These are phyloP conservation scores for Fusarium pseudonygamai DNA, from an alignment of 2,329 filamentous ascomycete genomes.

Conservation along the genomic window DNA sequence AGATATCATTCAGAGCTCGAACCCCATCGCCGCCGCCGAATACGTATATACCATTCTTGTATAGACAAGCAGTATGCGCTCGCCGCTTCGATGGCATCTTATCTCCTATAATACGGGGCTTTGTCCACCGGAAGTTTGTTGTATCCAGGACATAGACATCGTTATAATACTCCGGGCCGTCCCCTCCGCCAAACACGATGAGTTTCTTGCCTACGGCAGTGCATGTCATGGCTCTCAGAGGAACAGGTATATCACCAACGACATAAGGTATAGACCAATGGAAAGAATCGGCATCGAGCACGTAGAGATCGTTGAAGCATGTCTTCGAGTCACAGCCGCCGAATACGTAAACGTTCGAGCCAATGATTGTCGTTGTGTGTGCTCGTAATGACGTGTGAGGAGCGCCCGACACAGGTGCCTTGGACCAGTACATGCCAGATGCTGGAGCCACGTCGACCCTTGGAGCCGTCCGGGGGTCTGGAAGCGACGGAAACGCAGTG, in stretches of 20 bases:
- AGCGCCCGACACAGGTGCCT: constrained; percentile 69
- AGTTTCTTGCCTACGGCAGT: constrained; percentile 77
- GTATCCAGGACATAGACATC: constrained; percentile 78
- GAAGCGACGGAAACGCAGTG: constrained; percentile 65
- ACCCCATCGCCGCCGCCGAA: constrained; percentile 77
- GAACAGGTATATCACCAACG: constrained; percentile 70
- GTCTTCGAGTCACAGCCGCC: constrained; percentile 73
- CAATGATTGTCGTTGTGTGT: constrained; percentile 73
- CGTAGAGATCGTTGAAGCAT: constrained; percentile 76
- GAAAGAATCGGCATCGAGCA: constrained; percentile 75
- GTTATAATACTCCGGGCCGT: constrained; percentile 77
- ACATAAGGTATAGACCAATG: constrained; percentile 74
- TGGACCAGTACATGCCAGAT: constrained; percentile 78
- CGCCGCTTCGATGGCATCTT: constrained; percentile 68
- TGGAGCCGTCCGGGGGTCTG: constrained; percentile 63
- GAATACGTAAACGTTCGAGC: constrained; percentile 74
- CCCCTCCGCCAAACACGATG: constrained; percentile 74
- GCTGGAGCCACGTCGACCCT: constrained; percentile 71
- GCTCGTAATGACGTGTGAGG: constrained; percentile 70
- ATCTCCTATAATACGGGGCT: constrained; percentile 68
- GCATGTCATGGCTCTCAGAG: constrained; percentile 76
- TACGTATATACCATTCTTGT: constrained; percentile 77
- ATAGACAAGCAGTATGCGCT: constrained; percentile 76
- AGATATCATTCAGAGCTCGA: constrained; percentile 76
- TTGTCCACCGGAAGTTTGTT: constrained; percentile 73